Conservation (phyloP, 1,284 basidiomycete species). For the Naganishia sp. region DNA sequence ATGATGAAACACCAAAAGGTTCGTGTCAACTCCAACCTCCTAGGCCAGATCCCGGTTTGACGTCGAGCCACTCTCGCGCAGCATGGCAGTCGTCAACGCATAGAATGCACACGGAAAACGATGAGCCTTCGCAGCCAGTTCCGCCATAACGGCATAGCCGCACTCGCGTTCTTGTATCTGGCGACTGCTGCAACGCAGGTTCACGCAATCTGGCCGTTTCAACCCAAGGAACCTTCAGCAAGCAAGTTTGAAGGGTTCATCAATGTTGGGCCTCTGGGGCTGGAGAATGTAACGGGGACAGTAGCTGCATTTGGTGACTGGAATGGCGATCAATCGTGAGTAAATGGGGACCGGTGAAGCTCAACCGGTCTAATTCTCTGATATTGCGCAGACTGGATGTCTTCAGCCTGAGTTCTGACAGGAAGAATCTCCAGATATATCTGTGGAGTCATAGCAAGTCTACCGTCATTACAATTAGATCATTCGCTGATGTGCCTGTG, state of each 20-base stretch:
- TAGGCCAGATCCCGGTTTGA: too few relatives aligned
- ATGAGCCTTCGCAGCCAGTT: not conserved
- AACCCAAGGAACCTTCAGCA: slow-evolving; percentile 4
- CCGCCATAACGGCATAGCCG: not conserved
- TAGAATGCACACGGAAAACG: not conserved
- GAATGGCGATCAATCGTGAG: slow-evolving; percentile 91
- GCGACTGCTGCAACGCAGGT: not conserved
- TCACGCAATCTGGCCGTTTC: slow-evolving; percentile 29
- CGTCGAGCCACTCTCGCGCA: too few relatives aligned
- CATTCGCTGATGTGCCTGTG: slow-evolving; percentile 4
- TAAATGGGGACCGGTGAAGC: slow-evolving; percentile 31
- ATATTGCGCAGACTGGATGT: slow-evolving; percentile 68
- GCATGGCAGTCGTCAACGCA: too few relatives aligned
- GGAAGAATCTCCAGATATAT: slow-evolving; percentile 71
- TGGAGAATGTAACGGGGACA: slow-evolving; percentile 65
- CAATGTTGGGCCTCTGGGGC: slow-evolving; percentile 75
- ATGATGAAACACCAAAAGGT: slow-evolving; percentile 14
- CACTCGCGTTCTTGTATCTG: not conserved
- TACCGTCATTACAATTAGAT: not conserved
- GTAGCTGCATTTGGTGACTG: slow-evolving; percentile 91
- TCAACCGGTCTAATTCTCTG: slow-evolving; percentile 25
- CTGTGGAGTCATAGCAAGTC: slow-evolving; percentile 79
- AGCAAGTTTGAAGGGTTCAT: slow-evolving; percentile 76
- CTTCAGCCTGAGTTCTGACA: slow-evolving; percentile 70
- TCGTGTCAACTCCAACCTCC: too few relatives aligned